phyloP scores from a whole-genome alignment of 192 early-diverging fungal species.

The Thoreauomyces humboldtii region DNA sequence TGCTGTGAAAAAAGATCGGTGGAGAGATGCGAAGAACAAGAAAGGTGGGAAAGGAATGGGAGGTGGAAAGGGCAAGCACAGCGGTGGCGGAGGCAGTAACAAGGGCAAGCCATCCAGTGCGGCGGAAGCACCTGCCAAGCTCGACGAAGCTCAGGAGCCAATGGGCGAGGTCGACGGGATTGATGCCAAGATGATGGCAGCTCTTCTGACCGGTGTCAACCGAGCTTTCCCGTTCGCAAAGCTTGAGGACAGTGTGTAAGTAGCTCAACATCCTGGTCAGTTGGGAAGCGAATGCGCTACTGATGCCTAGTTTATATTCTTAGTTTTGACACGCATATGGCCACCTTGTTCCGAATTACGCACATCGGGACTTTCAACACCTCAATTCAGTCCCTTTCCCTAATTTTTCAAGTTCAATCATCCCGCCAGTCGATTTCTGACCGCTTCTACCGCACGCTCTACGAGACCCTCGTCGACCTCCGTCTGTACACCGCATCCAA shows the following conservation, averaged over 20 bases:
- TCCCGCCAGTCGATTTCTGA: conserved; percentile 61
- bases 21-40: conserved; percentile 38
- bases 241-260: conserved; percentile 71
- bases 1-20: conserved; percentile 29
- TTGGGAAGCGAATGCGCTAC: background rate
- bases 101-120: conserved; percentile 9
- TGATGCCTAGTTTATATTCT: too few species aligned
- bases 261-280: background rate
- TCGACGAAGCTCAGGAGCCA: conserved; percentile 3
- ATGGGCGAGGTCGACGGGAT: conserved; percentile 52
- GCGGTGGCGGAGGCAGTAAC: conserved; percentile 8
- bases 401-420: conserved; percentile 76
- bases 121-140: background rate
- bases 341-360: conserved; percentile 87
- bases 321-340: conserved; percentile 77
- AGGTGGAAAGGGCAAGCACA: background rate
- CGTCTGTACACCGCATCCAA: conserved; percentile 75
- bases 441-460: conserved; percentile 88
- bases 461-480: conserved; percentile 83
- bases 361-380: conserved; percentile 90
- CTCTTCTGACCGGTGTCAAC: conserved; percentile 90
- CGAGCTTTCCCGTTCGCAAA: conserved; percentile 90
- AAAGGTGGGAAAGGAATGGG: conserved; percentile 22
- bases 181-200: conserved; percentile 83
- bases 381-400: conserved; percentile 85